Percentiles rank a stretch among this genome's conserved stretches.
These are phyloP conservation scores for Chondrostereum purpureum DNA, from an alignment of 1,284 basidiomycete genomes.

Conservation along the genomic window DNA sequence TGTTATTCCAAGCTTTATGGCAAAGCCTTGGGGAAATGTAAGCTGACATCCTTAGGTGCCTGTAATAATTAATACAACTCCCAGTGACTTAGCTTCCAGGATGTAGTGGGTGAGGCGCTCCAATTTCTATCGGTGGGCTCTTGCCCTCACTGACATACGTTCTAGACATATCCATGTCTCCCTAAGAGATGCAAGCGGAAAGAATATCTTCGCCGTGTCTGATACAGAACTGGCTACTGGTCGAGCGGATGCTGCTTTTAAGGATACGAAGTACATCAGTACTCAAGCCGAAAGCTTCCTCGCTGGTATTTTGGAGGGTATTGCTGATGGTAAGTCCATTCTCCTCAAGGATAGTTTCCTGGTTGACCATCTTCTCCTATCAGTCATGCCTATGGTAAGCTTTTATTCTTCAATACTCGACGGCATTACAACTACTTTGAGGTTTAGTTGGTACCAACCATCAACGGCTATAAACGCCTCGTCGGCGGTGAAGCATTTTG, in stretches of 20 bases:
- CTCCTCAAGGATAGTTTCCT: conserved; percentile 1
- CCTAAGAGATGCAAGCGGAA: conserved; percentile 62
- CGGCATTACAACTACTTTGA: neutral
- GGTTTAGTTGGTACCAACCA: conserved; percentile 80
- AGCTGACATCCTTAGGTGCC: too few relatives aligned
- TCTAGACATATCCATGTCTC: conserved; percentile 88
- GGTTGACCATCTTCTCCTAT: neutral
- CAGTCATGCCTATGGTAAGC: conserved; percentile 1
- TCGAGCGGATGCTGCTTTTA: conserved; percentile 62
- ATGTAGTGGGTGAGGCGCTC: conserved; percentile 69
- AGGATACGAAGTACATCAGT: conserved; percentile 82
- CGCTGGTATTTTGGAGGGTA: conserved; percentile 83
- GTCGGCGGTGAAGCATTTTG: conserved; percentile 93
- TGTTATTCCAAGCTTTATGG: conserved; percentile 95
- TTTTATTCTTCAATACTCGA: neutral
- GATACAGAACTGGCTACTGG: conserved; percentile 57
- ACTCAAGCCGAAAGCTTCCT: conserved; percentile 88
- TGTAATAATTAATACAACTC: neutral
- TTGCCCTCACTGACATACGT: neutral
- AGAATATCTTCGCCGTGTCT: conserved; percentile 74
- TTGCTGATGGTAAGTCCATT: conserved; percentile 68
- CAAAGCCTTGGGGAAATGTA: conserved; percentile 90
- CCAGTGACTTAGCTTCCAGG: conserved; percentile 64
- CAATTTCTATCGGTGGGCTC: neutral
- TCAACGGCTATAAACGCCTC: conserved; percentile 97